Evolutionary conservation across 306 rosid species (phyloP), one percentile per base, ranked within the genome.

Genomic region (Cicer cuneatum): DNA sequence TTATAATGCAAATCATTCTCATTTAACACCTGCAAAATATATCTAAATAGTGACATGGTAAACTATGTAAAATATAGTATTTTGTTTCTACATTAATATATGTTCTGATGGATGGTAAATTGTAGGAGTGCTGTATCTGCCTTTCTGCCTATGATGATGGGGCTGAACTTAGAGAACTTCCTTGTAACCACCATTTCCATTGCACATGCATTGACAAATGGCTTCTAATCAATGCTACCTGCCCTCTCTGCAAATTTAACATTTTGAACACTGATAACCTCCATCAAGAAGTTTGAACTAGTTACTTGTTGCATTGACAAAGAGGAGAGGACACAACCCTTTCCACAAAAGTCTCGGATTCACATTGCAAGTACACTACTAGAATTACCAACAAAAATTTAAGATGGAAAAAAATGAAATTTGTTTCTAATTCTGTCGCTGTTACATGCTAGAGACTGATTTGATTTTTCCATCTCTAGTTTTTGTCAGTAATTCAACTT

Each of bases 201-300:
- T 66, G 93, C 74, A 57, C 79, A 8, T 94, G 99, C 90, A 91
- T 94, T 21, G 95, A 94, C 85, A 92, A 86, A 86, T 92, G 99
- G 97, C 72, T 94, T 69, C 86, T 75, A 80, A 84, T 89, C 59
- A 92, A 87, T 75, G 87, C 96, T 0, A 88, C 81, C 63, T 94
- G 97, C 82, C 99, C 97, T 24, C 92, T 94, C 53, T 94, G 99
- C 95, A 94, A 94, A 78, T 92, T 82, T 47, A 83, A 94, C 84
- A 82, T 92, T 68, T 82, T 86, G 85, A 85, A 80, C 83, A 73
- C 68, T 7, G 71, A 52, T 16, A 68, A 78, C 47, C 75, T 53
- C 74, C 83, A 72, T 43, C 80, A 76, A 57, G 83, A 76, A 66
- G 96, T 83, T 73, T 81, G 80, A 83, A 69, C 73, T 16, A 56